Conservation (phyloP, 768 basidiomycete species). For the Russula dissimulans region DNA sequence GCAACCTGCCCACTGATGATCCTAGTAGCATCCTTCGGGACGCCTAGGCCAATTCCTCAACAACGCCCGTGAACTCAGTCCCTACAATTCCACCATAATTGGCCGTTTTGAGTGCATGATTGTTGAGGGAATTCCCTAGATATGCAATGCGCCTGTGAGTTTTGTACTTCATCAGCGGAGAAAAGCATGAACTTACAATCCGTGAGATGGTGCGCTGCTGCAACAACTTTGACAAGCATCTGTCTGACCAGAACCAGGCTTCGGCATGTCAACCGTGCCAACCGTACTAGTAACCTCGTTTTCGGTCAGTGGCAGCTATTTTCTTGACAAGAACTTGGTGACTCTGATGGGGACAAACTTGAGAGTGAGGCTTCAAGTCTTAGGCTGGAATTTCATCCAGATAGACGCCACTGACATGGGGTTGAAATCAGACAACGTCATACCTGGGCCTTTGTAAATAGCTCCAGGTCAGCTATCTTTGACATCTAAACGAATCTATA, state of each 20-base stretch:
- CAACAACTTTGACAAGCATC: constrained; percentile 7
- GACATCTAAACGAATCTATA: too few relatives aligned
- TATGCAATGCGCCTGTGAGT: not conserved
- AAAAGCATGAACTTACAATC: constrained; percentile 4
- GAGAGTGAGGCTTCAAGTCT: too few relatives aligned
- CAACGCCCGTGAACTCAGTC: constrained; percentile 14
- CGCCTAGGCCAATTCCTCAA: constrained; percentile 15
- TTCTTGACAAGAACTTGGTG: not conserved
- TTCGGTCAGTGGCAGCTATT: constrained; percentile 1
- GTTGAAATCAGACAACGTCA: too few relatives aligned
- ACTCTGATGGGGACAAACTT: not conserved
- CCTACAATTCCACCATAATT: constrained; percentile 9
- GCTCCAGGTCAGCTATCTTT: too few relatives aligned
- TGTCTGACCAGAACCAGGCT: not conserved
- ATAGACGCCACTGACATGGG: too few relatives aligned
- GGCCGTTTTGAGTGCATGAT: not conserved
- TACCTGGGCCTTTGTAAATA: too few relatives aligned
- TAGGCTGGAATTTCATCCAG: not conserved
- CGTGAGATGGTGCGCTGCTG: constrained; percentile 7
- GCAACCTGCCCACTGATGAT: constrained; percentile 18
- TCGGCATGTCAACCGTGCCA: not conserved
- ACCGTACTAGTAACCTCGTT: not conserved
- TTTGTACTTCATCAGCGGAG: not conserved
- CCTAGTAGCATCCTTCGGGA: constrained; percentile 9
- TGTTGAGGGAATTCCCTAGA: not conserved